These are phyloP conservation scores for Carex scoparia DNA, from an alignment of 176 grass and related monocot species.

Conservation along the genomic window DNA sequence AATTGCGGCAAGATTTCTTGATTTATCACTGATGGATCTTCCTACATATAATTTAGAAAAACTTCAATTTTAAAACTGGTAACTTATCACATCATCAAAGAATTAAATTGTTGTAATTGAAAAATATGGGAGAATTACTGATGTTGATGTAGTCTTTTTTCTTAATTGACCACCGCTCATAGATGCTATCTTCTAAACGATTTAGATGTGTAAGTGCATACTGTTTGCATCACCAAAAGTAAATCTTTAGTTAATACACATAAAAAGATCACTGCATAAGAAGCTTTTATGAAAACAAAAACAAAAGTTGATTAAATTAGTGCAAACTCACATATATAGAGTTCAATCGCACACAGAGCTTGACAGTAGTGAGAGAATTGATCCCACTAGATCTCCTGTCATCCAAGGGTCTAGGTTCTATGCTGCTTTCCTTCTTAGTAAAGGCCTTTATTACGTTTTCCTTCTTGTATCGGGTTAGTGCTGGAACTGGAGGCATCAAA, in stretches of 20 bases:
- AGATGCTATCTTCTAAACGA: slow-evolving; percentile 96
- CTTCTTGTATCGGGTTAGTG: slow-evolving; percentile 91
- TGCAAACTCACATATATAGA: slow-evolving; percentile 81
- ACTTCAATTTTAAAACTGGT: slow-evolving; percentile 22
- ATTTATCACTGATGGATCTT: slow-evolving; percentile 56
- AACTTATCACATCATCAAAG: background rate
- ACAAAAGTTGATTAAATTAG: slow-evolving; percentile 17
- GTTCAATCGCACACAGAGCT: slow-evolving; percentile 94
- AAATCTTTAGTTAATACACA: slow-evolving; percentile 30
- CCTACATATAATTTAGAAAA: slow-evolving; percentile 46
- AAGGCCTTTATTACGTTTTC: slow-evolving; percentile 93
- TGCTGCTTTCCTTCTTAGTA: slow-evolving; percentile 61
- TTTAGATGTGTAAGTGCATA: slow-evolving; percentile 86
- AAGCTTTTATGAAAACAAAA: background rate
- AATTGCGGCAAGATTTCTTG: slow-evolving; percentile 37
- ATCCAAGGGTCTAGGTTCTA: slow-evolving; percentile 59
- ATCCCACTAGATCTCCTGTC: slow-evolving; percentile 81
- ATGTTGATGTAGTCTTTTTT: slow-evolving; percentile 59
- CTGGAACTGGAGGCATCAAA: slow-evolving; percentile 82
- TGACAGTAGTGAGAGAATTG: slow-evolving; percentile 60
- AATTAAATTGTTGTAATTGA: slow-evolving; percentile 27
- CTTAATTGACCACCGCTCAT: slow-evolving; percentile 75
- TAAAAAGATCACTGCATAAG: background rate
- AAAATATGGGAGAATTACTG: slow-evolving; percentile 50
- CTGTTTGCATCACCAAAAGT: slow-evolving; percentile 48